A percentile compares a stretch with the other conserved stretches of the same genome.
These are phyloP conservation scores for Xylaria sp. DNA, from an alignment of 2,329 filamentous ascomycete species.

Conservation along the genomic window DNA sequence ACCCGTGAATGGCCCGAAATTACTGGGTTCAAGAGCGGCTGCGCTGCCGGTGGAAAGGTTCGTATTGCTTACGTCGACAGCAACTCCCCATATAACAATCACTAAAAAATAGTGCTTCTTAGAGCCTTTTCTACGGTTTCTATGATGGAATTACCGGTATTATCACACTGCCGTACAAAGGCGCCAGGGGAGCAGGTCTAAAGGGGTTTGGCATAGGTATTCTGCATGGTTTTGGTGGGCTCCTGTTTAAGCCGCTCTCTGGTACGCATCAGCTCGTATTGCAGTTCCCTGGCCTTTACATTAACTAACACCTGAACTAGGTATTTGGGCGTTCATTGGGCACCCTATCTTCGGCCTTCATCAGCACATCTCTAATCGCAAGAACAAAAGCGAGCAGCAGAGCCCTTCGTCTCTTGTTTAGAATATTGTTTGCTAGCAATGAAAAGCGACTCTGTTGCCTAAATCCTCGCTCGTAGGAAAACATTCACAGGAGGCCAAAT, in stretches of 20 bases:
- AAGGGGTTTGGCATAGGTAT: slow-evolving; percentile 15
- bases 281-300: background rate
- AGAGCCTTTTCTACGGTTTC: slow-evolving; percentile 15
- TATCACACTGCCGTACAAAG: slow-evolving; percentile 9
- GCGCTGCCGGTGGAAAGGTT: slow-evolving; percentile 17
- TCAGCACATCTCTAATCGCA: slow-evolving; percentile 1
- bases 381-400: background rate
- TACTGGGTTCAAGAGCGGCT: slow-evolving; percentile 14
- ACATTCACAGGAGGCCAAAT: too few relatives aligned
- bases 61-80: background rate
- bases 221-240: slow-evolving; percentile 15
- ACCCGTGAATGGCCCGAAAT: slow-evolving; percentile 19
- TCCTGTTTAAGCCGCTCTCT: slow-evolving; percentile 13
- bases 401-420: background rate
- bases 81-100: background rate
- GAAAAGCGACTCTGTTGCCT: too few relatives aligned
- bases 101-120: background rate
- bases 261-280: background rate
- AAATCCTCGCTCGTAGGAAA: too few relatives aligned
- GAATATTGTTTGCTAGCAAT: too few relatives aligned
- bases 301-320: background rate
- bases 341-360: slow-evolving; percentile 15
- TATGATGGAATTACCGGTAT: slow-evolving; percentile 20
- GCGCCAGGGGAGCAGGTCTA: slow-evolving; percentile 9
- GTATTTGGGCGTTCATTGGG: slow-evolving; percentile 13